A percentile compares a stretch with the other conserved stretches of the same genome.
phyloP scores from a whole-genome alignment of 202 grass and related monocot species.

The Carex sylvatica region DNA sequence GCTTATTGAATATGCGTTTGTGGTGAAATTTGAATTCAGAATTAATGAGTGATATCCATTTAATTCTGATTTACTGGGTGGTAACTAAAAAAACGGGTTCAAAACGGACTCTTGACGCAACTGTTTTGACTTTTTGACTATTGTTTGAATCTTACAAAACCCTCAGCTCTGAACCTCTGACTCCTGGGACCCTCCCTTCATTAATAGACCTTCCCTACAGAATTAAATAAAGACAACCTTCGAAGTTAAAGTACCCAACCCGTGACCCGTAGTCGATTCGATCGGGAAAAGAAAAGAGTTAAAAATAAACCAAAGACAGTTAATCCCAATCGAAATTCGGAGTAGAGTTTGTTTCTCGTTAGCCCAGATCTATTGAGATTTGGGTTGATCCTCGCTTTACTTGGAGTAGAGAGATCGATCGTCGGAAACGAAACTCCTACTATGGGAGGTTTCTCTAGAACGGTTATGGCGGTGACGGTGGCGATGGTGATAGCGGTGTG shows the following conservation, averaged over 20 bases:
- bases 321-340: constrained; percentile 17
- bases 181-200: neutral
- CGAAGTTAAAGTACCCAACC: neutral
- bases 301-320: neutral
- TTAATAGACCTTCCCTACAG: neutral
- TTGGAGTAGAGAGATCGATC: neutral
- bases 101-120: neutral
- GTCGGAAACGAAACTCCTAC: neutral
- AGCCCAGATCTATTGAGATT: constrained; percentile 16
- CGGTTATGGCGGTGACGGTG: neutral
- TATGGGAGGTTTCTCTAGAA: neutral
- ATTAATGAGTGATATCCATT: too few relatives aligned
- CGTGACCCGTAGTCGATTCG: neutral
- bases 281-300: neutral
- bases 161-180: neutral
- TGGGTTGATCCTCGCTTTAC: neutral
- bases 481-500: constrained; percentile 4
- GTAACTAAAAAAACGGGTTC: too few relatives aligned
- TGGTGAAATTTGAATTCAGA: too few relatives aligned
- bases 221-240: neutral
- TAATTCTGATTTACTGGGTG: too few relatives aligned
- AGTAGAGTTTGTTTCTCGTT: neutral
- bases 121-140: neutral
- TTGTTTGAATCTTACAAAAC: neutral
- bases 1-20: too few relatives aligned